These are phyloP conservation scores for Fusarium dlaminii DNA, from an alignment of 2,329 filamentous ascomycete genomes.

Conservation along the genomic window DNA sequence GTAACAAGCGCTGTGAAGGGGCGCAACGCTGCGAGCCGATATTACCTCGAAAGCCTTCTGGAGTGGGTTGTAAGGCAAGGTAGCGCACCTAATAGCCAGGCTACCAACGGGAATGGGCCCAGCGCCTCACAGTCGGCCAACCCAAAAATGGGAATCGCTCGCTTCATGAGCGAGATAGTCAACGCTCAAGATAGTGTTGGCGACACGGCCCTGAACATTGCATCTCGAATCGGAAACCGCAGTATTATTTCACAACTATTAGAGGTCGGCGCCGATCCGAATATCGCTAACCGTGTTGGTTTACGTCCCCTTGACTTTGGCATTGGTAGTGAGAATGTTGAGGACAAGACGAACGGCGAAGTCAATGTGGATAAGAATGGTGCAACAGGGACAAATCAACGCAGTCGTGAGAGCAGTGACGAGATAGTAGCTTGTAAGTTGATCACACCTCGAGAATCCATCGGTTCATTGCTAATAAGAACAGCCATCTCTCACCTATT, in stretches of 20 bases:
- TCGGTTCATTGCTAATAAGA: not conserved
- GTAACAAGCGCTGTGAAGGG: slow-evolving; percentile 96
- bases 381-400: slow-evolving; percentile 58
- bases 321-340: slow-evolving; percentile 74
- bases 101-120: slow-evolving; percentile 46
- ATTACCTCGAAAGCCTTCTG: slow-evolving; percentile 93
- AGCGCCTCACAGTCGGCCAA: slow-evolving; percentile 53
- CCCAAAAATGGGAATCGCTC: slow-evolving; percentile 83
- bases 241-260: slow-evolving; percentile 97
- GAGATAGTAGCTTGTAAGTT: slow-evolving; percentile 82
- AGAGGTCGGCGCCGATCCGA: slow-evolving; percentile 93
- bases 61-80: slow-evolving; percentile 94
- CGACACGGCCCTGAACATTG: slow-evolving; percentile 94
- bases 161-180: slow-evolving; percentile 97
- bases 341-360: slow-evolving; percentile 57
- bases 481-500: slow-evolving; percentile 84
- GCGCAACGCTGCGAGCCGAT: slow-evolving; percentile 88
- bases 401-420: slow-evolving; percentile 76
- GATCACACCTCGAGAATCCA: not conserved
- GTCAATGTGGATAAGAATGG: slow-evolving; percentile 55
- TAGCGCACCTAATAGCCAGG: slow-evolving; percentile 66
- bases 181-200: slow-evolving; percentile 94
- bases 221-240: slow-evolving; percentile 89
- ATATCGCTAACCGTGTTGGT: slow-evolving; percentile 89
- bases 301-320: slow-evolving; percentile 94